phyloP scores from a whole-genome alignment of 2,329 filamentous ascomycete genomes.

The Colletotrichum zoysiae region DNA sequence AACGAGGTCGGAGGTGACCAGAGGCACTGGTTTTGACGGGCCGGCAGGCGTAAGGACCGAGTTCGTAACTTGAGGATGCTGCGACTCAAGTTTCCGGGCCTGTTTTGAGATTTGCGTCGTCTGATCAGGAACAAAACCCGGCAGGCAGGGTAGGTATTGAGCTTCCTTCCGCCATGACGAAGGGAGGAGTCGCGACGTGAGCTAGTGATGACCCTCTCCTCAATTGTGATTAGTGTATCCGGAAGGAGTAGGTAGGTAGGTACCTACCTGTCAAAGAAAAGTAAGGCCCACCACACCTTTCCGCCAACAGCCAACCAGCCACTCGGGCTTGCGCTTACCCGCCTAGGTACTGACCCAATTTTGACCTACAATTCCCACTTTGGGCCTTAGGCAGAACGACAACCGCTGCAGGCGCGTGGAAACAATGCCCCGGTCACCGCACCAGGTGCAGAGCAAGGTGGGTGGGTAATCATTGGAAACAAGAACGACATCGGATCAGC shows the following conservation, averaged over 20 bases:
- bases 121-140: conserved; percentile 13
- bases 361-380: conserved; percentile 23
- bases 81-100: neutral
- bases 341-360: conserved; percentile 9
- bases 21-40: neutral
- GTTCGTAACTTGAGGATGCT: neutral
- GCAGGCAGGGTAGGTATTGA: neutral
- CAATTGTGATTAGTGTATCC: conserved; percentile 15
- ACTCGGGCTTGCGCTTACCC: conserved; percentile 9
- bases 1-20: neutral
- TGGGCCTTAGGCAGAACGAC: conserved; percentile 22
- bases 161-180: neutral
- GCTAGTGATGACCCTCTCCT: neutral
- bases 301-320: conserved; percentile 18
- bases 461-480: conserved; percentile 24
- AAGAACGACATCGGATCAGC: conserved; percentile 35
- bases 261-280: conserved; percentile 10
- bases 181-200: neutral
- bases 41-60: neutral
- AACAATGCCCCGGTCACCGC: conserved; percentile 5
- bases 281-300: conserved; percentile 12
- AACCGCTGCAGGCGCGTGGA: conserved; percentile 26
- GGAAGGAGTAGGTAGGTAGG: too few species aligned
- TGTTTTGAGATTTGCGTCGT: conserved; percentile 16
- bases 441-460: conserved; percentile 11